phyloP scores from a whole-genome alignment of 345 rosid genomes.

The Draba incana region DNA sequence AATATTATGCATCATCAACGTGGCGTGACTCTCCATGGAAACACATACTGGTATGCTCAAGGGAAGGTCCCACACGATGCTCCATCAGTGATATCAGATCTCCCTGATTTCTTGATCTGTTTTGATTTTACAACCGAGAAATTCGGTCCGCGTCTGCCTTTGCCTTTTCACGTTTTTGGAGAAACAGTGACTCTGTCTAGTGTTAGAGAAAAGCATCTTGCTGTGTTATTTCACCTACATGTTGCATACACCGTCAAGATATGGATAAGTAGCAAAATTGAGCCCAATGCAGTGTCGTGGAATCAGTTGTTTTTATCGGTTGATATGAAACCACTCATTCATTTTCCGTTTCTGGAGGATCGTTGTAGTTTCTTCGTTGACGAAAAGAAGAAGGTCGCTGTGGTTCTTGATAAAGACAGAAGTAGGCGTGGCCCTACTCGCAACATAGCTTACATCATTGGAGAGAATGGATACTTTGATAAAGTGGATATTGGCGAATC shows the following conservation, averaged over 20 bases:
- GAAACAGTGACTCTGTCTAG: conserved; percentile 6
- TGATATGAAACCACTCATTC: background rate
- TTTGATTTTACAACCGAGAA: conserved; percentile 2
- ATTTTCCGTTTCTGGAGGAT: background rate
- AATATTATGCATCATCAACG: background rate
- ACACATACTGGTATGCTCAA: background rate
- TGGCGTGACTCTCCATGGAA: background rate
- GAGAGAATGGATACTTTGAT: conserved; percentile 2
- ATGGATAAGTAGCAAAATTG: conserved; percentile 20
- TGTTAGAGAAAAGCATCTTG: conserved; percentile 18
- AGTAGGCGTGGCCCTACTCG: background rate
- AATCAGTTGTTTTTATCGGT: background rate
- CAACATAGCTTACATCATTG: conserved; percentile 21
- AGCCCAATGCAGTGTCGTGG: conserved; percentile 24
- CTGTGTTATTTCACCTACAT: background rate
- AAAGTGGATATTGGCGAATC: conserved; percentile 7
- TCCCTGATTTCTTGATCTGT: conserved; percentile 15
- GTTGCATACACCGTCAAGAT: background rate
- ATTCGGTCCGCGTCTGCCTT: conserved; percentile 9
- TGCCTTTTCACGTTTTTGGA: background rate
- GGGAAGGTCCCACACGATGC: background rate
- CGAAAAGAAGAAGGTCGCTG: background rate
- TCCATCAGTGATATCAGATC: background rate
- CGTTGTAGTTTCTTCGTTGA: background rate
- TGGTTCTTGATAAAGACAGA: background rate